phyloP scores from a whole-genome alignment of 2,329 filamentous ascomycete species.

The Cladorrhinum sp. region DNA sequence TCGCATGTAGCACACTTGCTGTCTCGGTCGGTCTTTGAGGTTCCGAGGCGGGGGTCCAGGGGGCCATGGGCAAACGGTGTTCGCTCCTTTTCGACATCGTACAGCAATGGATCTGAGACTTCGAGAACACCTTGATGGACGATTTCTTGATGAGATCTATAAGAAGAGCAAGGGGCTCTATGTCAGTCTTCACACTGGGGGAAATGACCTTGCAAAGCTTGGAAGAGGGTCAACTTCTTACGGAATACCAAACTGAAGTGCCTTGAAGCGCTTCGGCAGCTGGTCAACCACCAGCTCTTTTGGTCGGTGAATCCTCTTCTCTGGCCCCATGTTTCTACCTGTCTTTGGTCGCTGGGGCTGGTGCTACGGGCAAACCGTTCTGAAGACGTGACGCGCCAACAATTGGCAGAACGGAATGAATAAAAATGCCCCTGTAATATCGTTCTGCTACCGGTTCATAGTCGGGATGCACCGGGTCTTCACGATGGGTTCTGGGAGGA shows the following conservation, averaged over 20 bases:
- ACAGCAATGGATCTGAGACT: conserved; percentile 89
- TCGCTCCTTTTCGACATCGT: conserved; percentile 80
- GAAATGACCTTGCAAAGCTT: not conserved
- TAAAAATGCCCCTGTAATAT: conserved; percentile 17
- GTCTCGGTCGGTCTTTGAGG: conserved; percentile 72
- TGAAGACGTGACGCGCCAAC: not conserved
- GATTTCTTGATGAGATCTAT: conserved; percentile 85
- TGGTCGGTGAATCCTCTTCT: conserved; percentile 18
- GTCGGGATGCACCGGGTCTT: conserved; percentile 4
- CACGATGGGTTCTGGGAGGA: not conserved
- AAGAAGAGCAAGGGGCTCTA: not conserved
- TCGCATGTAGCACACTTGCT: conserved; percentile 75
- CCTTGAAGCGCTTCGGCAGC: conserved; percentile 85
- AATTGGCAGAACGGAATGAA: conserved; percentile 1
- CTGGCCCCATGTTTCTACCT: conserved; percentile 13
- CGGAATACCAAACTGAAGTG: conserved; percentile 92
- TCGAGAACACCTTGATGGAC: conserved; percentile 93
- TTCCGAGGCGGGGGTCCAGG: conserved; percentile 83
- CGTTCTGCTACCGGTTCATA: conserved; percentile 25
- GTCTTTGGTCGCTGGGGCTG: not conserved
- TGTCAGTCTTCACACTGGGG: not conserved
- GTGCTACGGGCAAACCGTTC: not conserved
- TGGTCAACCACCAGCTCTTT: conserved; percentile 91
- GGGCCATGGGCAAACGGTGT: conserved; percentile 77
- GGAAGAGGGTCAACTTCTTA: conserved; percentile 41